A percentile compares a stretch with the other conserved stretches of the same genome.
Conservation (phyloP, 371 early-diverging fungal species). For the Rhizoclosmatium hyalinum region DNA sequence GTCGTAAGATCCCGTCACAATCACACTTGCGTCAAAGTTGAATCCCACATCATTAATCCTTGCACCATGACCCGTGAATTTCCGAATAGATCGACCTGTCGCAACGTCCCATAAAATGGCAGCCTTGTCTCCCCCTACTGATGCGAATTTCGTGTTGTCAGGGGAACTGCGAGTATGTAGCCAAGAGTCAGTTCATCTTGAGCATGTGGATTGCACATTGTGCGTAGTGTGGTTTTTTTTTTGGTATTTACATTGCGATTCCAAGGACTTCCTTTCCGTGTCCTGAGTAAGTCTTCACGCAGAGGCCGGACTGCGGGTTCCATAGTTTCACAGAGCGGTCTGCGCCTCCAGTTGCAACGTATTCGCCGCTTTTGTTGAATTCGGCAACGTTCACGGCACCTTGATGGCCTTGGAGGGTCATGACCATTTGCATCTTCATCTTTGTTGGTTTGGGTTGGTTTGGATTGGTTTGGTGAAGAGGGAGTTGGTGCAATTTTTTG, state of each 20-base stretch:
- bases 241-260: slow-evolving; percentile 68
- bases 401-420: slow-evolving; percentile 63
- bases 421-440: slow-evolving; percentile 11
- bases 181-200: not conserved
- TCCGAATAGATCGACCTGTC: slow-evolving; percentile 72
- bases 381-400: slow-evolving; percentile 53
- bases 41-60: slow-evolving; percentile 84
- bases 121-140: slow-evolving; percentile 82
- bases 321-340: slow-evolving; percentile 83
- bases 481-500: too few relatives aligned
- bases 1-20: slow-evolving; percentile 90
- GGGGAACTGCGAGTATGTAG: slow-evolving; percentile 46
- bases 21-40: slow-evolving; percentile 77
- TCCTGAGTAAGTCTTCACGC: slow-evolving; percentile 79
- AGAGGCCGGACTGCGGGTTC: slow-evolving; percentile 75
- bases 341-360: slow-evolving; percentile 71
- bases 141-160: slow-evolving; percentile 82
- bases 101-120: slow-evolving; percentile 89
- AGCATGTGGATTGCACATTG: not conserved
- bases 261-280: slow-evolving; percentile 88
- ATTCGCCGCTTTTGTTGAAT: slow-evolving; percentile 44
- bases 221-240: slow-evolving; percentile 4
- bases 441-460: not conserved
- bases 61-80: slow-evolving; percentile 84
- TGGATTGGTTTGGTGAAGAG: not conserved